Base-by-base conservation (phyloP, 2,329 filamentous ascomycete genomes). In the Pyrenochaeta sp. region DNA sequence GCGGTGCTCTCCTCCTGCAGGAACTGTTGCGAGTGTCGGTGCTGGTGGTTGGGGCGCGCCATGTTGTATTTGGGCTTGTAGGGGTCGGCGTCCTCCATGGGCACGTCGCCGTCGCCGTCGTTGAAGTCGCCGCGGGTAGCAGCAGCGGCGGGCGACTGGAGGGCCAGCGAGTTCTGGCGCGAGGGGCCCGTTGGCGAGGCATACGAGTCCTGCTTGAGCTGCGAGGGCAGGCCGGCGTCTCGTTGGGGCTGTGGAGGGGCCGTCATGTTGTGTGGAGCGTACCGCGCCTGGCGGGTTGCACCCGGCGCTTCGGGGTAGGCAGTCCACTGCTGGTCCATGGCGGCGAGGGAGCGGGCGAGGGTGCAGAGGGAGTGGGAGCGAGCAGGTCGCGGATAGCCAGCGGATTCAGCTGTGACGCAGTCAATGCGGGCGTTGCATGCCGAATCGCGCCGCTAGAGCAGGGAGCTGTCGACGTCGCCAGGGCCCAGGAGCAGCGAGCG, bases 71-170 rank as follows among this genome's bases (percentile, higher is more conserved):
- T 96, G 66, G 90, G 85, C 72, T 86, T 84, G 74, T 95, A 95
- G 34, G 89, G 84, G 72, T 96, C 92, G 49, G 84, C 84, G 72
- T 96, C 92, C 73, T 94, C 89, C 92, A 96, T 96, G 50, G 71
- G 65, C 38, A 78, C 66, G 55, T 77, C 75, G 41, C 72, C 72
- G 57, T 77, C 75, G 45, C 65, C 64, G 55, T 74, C 69, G 55
- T 69, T 71, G 63, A 65, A 73, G 35, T 71, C 69, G 26, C 53
- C 67, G 47, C 66, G 65, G 44, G 40, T 61, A 37, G 57, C 58
- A 11, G 61, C 41, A 32, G 35, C 60, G 23, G 44, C 58, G 42
- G 71, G 72, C 51, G 71, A 70, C 7, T 65, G 57, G 30, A 73
- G 58, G 14, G 67, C 55, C 51, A 73, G 65, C 30, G 70, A 67